Conservation (phyloP, 176 grass and related monocot genomes). For the Luzula sylvatica region DNA sequence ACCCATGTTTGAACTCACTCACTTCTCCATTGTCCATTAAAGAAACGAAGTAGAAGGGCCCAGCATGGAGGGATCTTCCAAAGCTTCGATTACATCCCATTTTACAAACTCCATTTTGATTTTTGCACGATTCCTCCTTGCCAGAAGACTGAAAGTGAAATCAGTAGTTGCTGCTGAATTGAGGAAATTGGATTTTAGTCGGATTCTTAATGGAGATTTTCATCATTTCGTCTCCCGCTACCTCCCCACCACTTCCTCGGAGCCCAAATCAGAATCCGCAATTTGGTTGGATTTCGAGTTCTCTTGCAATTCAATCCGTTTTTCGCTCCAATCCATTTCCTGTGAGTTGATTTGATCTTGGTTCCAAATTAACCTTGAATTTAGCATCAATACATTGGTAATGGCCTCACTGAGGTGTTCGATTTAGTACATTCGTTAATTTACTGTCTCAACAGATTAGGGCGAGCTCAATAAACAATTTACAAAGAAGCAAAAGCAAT, state of each 20-base stretch:
- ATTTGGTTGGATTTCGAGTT: not conserved
- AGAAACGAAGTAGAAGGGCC: too few relatives aligned
- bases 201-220: slow-evolving; percentile 28
- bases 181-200: too few relatives aligned
- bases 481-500: slow-evolving; percentile 60
- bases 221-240: slow-evolving; percentile 6
- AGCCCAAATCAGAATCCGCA: not conserved
- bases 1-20: too few relatives aligned
- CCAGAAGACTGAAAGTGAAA: not conserved
- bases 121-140: not conserved
- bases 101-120: not conserved
- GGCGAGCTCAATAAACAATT: slow-evolving; percentile 33
- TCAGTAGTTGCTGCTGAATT: not conserved
- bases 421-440: not conserved
- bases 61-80: not conserved
- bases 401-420: not conserved
- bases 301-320: not conserved
- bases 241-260: not conserved
- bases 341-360: slow-evolving; percentile 3
- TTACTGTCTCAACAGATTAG: slow-evolving; percentile 41
- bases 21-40: too few relatives aligned
- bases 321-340: slow-evolving; percentile 26
- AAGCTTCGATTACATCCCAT: not conserved
- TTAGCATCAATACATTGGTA: not conserved
- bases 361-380: not conserved